Conservation (phyloP, 805 yeast species). For the Barnettozyma pratensis region DNA sequence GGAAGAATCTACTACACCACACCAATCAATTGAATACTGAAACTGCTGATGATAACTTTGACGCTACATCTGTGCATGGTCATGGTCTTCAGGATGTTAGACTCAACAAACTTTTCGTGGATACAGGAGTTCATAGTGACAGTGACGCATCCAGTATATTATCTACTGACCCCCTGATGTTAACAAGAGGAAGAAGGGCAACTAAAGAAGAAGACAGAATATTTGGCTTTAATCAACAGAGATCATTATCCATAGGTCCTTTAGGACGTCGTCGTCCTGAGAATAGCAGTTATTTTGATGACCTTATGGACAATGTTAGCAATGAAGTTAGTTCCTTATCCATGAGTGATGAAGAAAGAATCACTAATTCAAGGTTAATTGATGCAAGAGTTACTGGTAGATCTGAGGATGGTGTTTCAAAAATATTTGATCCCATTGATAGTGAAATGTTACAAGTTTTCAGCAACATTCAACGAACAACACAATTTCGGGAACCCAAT, state of each 20-base stretch:
- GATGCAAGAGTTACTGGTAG: neutral
- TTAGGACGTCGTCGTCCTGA: neutral
- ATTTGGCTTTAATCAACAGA: too few relatives aligned
- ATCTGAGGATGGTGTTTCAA: slow-evolving; percentile 2
- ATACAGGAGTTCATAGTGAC: too few relatives aligned
- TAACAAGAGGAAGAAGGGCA: too few relatives aligned
- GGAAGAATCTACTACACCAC: neutral
- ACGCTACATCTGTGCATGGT: too few relatives aligned
- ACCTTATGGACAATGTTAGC: neutral
- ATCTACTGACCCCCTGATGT: too few relatives aligned
- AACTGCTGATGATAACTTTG: too few relatives aligned
- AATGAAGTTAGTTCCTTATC: neutral
- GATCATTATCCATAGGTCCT: too few relatives aligned
- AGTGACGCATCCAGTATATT: too few relatives aligned
- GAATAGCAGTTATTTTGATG: neutral
- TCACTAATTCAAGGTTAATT: neutral
- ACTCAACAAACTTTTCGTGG: too few relatives aligned
- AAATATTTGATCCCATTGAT: slow-evolving; percentile 14
- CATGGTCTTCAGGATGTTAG: too few relatives aligned
- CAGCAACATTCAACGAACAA: neutral
- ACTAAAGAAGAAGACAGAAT: too few relatives aligned
- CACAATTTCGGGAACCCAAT: too few relatives aligned
- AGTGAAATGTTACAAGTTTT: slow-evolving; percentile 6
- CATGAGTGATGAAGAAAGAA: neutral
- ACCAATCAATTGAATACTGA: neutral